Evolutionary conservation across 2,329 filamentous ascomycete genomes (phyloP), one percentile per base, ranked within the genome.

Genomic region (Exophiala oligosperma): DNA sequence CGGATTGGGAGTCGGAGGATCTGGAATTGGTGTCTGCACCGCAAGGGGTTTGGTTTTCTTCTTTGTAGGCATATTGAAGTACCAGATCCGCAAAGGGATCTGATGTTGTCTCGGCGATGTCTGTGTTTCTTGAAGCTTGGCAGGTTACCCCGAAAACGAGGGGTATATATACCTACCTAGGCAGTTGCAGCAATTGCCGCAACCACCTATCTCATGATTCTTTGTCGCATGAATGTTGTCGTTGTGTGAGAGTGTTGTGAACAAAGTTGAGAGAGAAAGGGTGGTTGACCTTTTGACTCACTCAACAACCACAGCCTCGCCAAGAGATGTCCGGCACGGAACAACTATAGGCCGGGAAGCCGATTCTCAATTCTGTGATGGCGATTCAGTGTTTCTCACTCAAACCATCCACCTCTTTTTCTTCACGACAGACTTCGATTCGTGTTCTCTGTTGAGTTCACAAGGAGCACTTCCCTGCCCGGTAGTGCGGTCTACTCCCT

Each of bases 151-250:
- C 55, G 37, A 35, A n/a, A 43, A 43, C 46, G 21, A 54, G 32
- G 53, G 61, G 57, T 56, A 49, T 28, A 48, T 50, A 28, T 58
- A 55, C 58, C 52, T 58, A 55, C 58, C 52, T 53, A 59, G 58
- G 56, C 49, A 54, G 57, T 56, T 50, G 61, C 61, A 63, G 61
- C 61, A 50, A 52, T n/a, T 40, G 61, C 61, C 46, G 61, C 61
- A 49, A 49, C 61, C 47, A 61, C 58, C 61, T 63, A 63, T 35
- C 50, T 37, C 29, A 49, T 54, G 4, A 35, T 35, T 35, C 32
- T 14, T 53, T 37, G 43, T n/a, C 23, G 24, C 49, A 59, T 59
- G 23, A 12, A 52, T 44, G 43, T 56, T 37, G 49, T 41, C 35
- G 21, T 54, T 23, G 35, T 47, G 35, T 47, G 28, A 49, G 50